Percentiles rank a stretch among this genome's conserved stretches.
Evolutionary conservation across 2,329 filamentous ascomycete genomes (phyloP).

Genomic region (Plectosphaerella cucumerina): DNA sequence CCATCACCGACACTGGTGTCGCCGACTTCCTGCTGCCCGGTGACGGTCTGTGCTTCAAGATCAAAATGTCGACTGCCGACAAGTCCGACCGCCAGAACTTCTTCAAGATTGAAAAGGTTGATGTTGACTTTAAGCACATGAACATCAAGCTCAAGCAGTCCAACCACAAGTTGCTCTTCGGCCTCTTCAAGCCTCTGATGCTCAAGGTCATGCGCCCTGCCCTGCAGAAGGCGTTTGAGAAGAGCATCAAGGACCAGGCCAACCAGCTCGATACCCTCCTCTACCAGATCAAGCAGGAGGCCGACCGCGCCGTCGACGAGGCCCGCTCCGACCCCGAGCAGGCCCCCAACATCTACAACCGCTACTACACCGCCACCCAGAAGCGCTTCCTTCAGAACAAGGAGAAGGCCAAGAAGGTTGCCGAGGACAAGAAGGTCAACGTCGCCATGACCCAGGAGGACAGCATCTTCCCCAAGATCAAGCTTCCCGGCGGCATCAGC

Average conservation of each 20-base stretch:
- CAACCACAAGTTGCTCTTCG: slow-evolving; percentile 88
- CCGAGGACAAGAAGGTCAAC: slow-evolving; percentile 70
- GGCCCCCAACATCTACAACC: slow-evolving; percentile 77
- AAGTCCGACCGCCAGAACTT: slow-evolving; percentile 74
- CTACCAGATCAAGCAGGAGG: slow-evolving; percentile 78
- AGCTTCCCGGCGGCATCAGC: slow-evolving; percentile 82
- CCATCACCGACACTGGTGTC: slow-evolving; percentile 81
- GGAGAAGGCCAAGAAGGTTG: slow-evolving; percentile 63
- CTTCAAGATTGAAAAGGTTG: slow-evolving; percentile 90
- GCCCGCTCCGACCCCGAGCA: slow-evolving; percentile 66
- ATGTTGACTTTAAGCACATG: slow-evolving; percentile 76
- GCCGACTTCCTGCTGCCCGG: slow-evolving; percentile 86
- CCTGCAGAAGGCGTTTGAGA: slow-evolving; percentile 83
- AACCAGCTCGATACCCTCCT: slow-evolving; percentile 68
- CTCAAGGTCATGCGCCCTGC: slow-evolving; percentile 80
- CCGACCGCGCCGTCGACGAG: slow-evolving; percentile 65
- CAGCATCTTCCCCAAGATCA: slow-evolving; percentile 82
- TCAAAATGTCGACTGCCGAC: slow-evolving; percentile 79
- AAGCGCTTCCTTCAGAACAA: slow-evolving; percentile 71
- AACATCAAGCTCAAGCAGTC: slow-evolving; percentile 91
- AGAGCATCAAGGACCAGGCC: slow-evolving; percentile 81
- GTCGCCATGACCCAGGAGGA: slow-evolving; percentile 83
- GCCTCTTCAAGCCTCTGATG: slow-evolving; percentile 79
- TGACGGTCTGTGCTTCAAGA: slow-evolving; percentile 84
- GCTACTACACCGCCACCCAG: slow-evolving; percentile 74